These are phyloP conservation scores for Cyberlindnera galapagoensis DNA, from an alignment of 805 yeast species.

Conservation along the genomic window DNA sequence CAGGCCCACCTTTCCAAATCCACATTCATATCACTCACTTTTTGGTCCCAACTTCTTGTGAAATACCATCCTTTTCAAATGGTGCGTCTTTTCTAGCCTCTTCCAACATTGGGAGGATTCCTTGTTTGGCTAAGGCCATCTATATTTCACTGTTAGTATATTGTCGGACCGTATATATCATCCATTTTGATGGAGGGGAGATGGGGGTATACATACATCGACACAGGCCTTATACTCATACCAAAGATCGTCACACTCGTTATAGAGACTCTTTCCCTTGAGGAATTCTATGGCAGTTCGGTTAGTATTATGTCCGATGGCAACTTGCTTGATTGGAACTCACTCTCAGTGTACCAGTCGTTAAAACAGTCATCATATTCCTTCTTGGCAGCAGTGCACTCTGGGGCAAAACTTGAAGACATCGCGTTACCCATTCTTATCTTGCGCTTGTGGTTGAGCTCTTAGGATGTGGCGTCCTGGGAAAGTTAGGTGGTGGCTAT, in stretches of 20 bases:
- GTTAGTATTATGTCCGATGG: too few relatives aligned
- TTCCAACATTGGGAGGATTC: slow-evolving; percentile 76
- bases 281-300: slow-evolving; percentile 48
- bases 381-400: slow-evolving; percentile 82
- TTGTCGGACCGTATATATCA: too few relatives aligned
- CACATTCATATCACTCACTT: slow-evolving; percentile 2
- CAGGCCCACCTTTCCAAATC: not conserved
- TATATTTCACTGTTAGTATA: slow-evolving; percentile 13
- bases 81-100: slow-evolving; percentile 90
- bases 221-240: slow-evolving; percentile 83
- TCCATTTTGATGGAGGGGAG: not conserved
- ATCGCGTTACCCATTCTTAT: slow-evolving; percentile 73
- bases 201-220: slow-evolving; percentile 33
- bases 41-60: slow-evolving; percentile 8
- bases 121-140: slow-evolving; percentile 58
- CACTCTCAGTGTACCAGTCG: slow-evolving; percentile 86
- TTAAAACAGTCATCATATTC: slow-evolving; percentile 91
- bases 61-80: slow-evolving; percentile 59
- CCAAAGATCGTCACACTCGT: slow-evolving; percentile 92
- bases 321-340: slow-evolving; percentile 18
- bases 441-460: too few relatives aligned
- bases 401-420: slow-evolving; percentile 94
- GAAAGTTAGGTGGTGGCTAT: too few relatives aligned
- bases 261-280: slow-evolving; percentile 48
- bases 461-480: too few relatives aligned